phyloP scores from a whole-genome alignment of 192 early-diverging fungal genomes.

The Podila verticillata region DNA sequence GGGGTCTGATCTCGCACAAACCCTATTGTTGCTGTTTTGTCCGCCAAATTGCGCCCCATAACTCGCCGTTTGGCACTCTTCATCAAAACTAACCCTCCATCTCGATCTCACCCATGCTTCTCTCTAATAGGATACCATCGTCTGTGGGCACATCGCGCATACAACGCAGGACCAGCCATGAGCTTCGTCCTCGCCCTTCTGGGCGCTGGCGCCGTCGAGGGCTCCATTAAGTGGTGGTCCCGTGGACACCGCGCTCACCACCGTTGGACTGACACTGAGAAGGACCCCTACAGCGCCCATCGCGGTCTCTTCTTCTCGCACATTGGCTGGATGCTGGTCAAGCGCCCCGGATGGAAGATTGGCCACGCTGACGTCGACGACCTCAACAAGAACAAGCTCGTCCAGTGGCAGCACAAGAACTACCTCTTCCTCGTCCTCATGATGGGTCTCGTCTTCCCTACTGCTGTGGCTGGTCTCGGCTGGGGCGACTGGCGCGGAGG shows the following conservation, averaged over 20 bases:
- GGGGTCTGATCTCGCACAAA: no score
- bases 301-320: slow-evolving; percentile 86
- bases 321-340: slow-evolving; percentile 88
- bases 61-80: no score
- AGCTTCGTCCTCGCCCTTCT: slow-evolving; percentile 71
- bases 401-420: slow-evolving; percentile 82
- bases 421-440: slow-evolving; percentile 76
- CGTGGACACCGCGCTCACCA: slow-evolving; percentile 90
- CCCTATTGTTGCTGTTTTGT: no score
- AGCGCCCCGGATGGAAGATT: slow-evolving; percentile 75
- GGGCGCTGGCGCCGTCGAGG: slow-evolving; percentile 80
- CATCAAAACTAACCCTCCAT: no score
- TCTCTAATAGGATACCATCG: slow-evolving; percentile 77
- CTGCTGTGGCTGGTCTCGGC: slow-evolving; percentile 82
- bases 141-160: slow-evolving; percentile 83
- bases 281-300: slow-evolving; percentile 85
- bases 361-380: slow-evolving; percentile 87
- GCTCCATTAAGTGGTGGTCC: slow-evolving; percentile 89
- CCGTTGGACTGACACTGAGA: slow-evolving; percentile 86
- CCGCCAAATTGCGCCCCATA: no score
- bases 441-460: slow-evolving; percentile 85
- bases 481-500: slow-evolving; percentile 87
- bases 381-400: slow-evolving; percentile 75
- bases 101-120: neutral
- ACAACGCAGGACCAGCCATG: slow-evolving; percentile 70